Evolutionary conservation across 73 alveolate genomes (phyloP).

Genomic region (Paramecium pentaurelia): DNA sequence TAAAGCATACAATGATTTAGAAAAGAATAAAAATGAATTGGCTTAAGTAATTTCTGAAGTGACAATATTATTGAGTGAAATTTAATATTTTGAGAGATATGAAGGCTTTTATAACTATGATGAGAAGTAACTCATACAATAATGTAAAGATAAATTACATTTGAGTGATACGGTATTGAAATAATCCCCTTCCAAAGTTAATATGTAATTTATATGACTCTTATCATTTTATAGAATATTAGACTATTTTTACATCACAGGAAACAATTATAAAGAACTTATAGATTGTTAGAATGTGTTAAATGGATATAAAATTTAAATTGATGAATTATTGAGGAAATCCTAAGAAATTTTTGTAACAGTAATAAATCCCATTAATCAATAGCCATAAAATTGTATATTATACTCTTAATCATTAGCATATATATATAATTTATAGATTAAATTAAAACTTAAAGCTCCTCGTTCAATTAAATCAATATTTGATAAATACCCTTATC

Average conservation of each 20-base stretch:
- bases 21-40: background rate
- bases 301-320: background rate
- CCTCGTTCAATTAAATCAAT: background rate
- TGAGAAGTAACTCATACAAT: background rate
- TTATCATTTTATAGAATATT: background rate
- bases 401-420: background rate
- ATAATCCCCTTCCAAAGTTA: background rate
- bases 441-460: background rate
- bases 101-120: background rate
- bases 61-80: background rate
- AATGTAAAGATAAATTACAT: background rate
- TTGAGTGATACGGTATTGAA: background rate
- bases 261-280: background rate
- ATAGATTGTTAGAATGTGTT: background rate
- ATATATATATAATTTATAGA: background rate
- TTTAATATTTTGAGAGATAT: background rate
- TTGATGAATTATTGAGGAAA: background rate
- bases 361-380: background rate
- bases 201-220: background rate
- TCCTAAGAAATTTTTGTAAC: background rate
- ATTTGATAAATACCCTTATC: background rate
- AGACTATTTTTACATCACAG: background rate
- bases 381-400: background rate
- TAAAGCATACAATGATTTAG: background rate
- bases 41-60: background rate